Percentiles rank a stretch among this genome's conserved stretches.
phyloP scores from a whole-genome alignment of 805 yeast species.

The Wickerhamomyces tratensis region DNA sequence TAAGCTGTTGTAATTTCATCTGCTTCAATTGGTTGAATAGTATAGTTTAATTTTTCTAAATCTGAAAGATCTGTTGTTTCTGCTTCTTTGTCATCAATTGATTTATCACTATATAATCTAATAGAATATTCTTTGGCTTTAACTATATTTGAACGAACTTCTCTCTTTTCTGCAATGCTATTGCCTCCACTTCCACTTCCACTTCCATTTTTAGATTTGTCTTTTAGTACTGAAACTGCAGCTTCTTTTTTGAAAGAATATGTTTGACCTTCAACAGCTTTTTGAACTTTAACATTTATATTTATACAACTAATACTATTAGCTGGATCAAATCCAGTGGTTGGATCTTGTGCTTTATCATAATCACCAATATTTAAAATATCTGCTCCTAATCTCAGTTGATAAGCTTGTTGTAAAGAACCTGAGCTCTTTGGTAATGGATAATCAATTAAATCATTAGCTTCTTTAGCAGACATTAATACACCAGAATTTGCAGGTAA shows the following conservation, averaged over 20 bases:
- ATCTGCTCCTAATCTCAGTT: constrained; percentile 38
- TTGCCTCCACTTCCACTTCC: no score
- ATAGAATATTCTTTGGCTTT: constrained; percentile 13
- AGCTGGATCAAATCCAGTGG: constrained; percentile 2
- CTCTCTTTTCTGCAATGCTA: no score
- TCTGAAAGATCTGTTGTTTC: constrained; percentile 18
- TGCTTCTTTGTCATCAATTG: constrained; percentile 12
- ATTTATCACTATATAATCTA: constrained; percentile 14
- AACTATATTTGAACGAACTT: not conserved
- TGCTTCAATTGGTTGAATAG: constrained; percentile 21
- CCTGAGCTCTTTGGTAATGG: constrained; percentile 20
- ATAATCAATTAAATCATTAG: constrained; percentile 14
- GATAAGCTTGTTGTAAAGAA: constrained; percentile 14
- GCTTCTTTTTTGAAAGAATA: not conserved
- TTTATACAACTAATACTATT: no score
- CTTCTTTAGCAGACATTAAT: constrained; percentile 6
- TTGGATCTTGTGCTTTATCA: constrained; percentile 12
- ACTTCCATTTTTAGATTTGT: no score
- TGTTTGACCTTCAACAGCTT: no score
- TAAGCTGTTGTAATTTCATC: constrained; percentile 48
- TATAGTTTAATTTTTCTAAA: constrained; percentile 12
- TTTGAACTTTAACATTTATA: no score
- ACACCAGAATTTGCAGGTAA: constrained; percentile 4
- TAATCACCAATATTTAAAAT: constrained; percentile 12
- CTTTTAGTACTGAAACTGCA: no score